Evolutionary conservation across 805 yeast species (phyloP).

Genomic region (Brettanomyces sp.): DNA sequence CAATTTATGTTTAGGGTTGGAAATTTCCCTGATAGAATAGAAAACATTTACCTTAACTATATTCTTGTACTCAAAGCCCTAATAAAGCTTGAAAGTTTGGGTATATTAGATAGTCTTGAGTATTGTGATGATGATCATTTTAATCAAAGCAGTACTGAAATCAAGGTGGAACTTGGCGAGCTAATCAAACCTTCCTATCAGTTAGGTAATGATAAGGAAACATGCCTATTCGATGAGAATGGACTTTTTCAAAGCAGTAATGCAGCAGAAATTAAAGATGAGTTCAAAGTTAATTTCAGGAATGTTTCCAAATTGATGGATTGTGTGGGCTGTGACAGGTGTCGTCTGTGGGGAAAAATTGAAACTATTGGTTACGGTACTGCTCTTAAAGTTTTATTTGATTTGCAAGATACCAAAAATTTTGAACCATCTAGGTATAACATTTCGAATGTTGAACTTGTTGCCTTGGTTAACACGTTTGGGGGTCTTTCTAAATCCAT

Average conservation of each 20-base stretch:
- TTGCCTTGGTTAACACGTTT: slow-evolving; percentile 85
- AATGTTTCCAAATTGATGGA: slow-evolving; percentile 93
- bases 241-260: slow-evolving; percentile 36
- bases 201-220: slow-evolving; percentile 13
- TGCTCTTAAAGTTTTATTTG: slow-evolving; percentile 83
- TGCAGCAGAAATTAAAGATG: slow-evolving; percentile 60
- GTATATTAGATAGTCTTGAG: slow-evolving; percentile 19
- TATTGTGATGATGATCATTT: slow-evolving; percentile 22
- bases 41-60: slow-evolving; percentile 87
- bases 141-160: slow-evolving; percentile 17
- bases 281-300: slow-evolving; percentile 75
- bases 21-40: slow-evolving; percentile 74
- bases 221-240: slow-evolving; percentile 34
- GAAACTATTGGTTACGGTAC: slow-evolving; percentile 98
- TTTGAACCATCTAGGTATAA: slow-evolving; percentile 22
- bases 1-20: slow-evolving; percentile 89
- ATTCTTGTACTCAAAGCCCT: slow-evolving; percentile 79
- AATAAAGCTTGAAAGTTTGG: slow-evolving; percentile 38
- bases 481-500: slow-evolving; percentile 85
- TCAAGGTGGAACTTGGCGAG: slow-evolving; percentile 24
- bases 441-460: slow-evolving; percentile 67
- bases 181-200: slow-evolving; percentile 20
- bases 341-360: slow-evolving; percentile 96
- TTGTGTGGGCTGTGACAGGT: slow-evolving; percentile 97
- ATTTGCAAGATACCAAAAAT: slow-evolving; percentile 42